Percentiles rank a stretch among this genome's conserved stretches.
Conservation (phyloP, 2,329 filamentous ascomycete genomes). For the Coniochaeta sp. region DNA sequence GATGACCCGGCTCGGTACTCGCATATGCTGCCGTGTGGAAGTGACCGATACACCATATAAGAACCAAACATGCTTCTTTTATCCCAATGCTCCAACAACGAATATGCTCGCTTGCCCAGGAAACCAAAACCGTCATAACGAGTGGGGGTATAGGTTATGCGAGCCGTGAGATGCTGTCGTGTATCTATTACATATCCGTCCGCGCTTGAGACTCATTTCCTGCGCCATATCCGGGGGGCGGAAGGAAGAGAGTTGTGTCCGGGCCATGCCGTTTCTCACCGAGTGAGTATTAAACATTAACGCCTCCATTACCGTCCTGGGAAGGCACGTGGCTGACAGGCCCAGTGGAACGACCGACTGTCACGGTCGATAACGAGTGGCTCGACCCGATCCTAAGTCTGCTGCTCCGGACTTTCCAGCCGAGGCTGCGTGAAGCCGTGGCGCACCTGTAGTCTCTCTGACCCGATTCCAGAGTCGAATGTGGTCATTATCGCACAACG, state of each 20-base stretch:
- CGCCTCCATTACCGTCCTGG: neutral
- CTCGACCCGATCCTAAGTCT: neutral
- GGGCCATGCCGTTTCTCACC: neutral
- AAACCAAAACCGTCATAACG: neutral
- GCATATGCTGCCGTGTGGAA: neutral
- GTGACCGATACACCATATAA: neutral
- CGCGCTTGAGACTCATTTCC: neutral
- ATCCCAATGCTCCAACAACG: neutral
- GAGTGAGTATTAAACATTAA: neutral
- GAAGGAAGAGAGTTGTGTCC: neutral
- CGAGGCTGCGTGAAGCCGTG: neutral
- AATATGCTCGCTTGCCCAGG: neutral
- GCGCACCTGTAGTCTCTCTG: neutral
- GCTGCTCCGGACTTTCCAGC: neutral
- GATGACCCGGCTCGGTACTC: neutral
- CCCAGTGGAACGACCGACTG: neutral
- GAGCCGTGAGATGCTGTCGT: neutral
- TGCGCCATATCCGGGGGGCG: neutral
- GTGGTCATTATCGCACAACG: slow-evolving; percentile 25
- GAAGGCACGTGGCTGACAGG: neutral
- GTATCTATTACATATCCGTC: neutral
- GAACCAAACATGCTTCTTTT: neutral
- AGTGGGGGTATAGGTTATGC: neutral
- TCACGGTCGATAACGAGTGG: neutral
- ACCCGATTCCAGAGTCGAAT: slow-evolving; percentile 4